Evolutionary conservation across 371 early-diverging fungal species (phyloP).

Genomic region (Saksenaea vasiformis): DNA sequence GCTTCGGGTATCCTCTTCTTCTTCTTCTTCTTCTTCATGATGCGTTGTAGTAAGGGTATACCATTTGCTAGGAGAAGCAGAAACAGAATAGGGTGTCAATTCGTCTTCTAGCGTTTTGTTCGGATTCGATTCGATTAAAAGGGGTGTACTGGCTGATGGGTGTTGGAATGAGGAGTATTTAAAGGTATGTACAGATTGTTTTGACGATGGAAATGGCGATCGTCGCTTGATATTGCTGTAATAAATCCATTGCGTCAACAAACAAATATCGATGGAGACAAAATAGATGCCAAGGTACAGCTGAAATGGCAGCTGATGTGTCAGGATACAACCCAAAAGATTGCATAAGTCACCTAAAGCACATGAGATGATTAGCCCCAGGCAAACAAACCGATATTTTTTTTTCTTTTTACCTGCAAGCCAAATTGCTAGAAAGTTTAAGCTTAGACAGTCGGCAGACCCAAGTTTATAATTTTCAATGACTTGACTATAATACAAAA

Average conservation of each 20-base stretch:
- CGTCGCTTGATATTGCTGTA: conserved; percentile 28
- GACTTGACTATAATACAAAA: conserved; percentile 45
- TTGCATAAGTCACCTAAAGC: conserved; percentile 68
- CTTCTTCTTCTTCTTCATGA: conserved; percentile 6
- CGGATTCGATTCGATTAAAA: conserved; percentile 24
- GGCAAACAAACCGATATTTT: neutral
- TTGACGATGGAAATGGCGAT: neutral
- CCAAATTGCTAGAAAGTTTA: conserved; percentile 69
- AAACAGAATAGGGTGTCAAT: conserved; percentile 41
- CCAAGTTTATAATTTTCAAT: conserved; percentile 56
- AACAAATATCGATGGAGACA: conserved; percentile 42
- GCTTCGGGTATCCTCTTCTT: conserved; percentile 2
- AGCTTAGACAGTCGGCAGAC: conserved; percentile 53
- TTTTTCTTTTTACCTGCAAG: conserved; percentile 48
- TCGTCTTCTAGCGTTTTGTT: conserved; percentile 22
- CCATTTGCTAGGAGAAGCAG: conserved; percentile 52
- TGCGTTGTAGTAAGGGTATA: conserved; percentile 32
- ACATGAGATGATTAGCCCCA: conserved; percentile 3
- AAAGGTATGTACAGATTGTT: conserved; percentile 1
- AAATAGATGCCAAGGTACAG: conserved; percentile 52
- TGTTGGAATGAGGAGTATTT: conserved; percentile 31
- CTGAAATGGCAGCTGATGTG: conserved; percentile 77
- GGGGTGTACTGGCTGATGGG: conserved; percentile 36
- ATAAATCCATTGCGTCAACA: conserved; percentile 41
- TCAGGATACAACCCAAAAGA: conserved; percentile 69